These are phyloP conservation scores for Solanum neorickii DNA, from an alignment of 257 asterid species.

Conservation along the genomic window DNA sequence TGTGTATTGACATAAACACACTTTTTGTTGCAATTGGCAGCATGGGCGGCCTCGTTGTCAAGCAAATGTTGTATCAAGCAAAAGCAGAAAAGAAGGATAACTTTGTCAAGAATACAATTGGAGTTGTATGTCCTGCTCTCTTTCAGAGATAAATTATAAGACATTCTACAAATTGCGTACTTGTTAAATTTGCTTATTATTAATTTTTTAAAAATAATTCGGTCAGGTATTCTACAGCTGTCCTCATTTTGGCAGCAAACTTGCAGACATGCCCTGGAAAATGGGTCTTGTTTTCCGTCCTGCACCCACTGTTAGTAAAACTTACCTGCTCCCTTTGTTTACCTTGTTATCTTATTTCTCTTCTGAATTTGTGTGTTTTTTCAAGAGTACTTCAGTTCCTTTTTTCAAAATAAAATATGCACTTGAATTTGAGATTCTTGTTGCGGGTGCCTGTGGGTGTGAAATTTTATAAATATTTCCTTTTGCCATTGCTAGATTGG, in stretches of 20 bases:
- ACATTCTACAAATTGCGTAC: background rate
- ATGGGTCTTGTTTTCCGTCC: slow-evolving; percentile 99
- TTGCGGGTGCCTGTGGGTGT: background rate
- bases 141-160: background rate
- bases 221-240: slow-evolving; percentile 93
- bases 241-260: slow-evolving; percentile 99
- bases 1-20: background rate
- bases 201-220: background rate
- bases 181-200: background rate
- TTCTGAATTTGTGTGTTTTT: background rate
- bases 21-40: slow-evolving; percentile 27
- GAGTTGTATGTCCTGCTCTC: slow-evolving; percentile 51
- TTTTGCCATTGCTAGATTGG: slow-evolving; percentile 58
- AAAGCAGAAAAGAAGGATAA: slow-evolving; percentile 62
- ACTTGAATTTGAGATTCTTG: background rate
- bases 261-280: slow-evolving; percentile 98
- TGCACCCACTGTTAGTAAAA: slow-evolving; percentile 80
- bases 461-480: background rate
- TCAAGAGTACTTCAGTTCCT: background rate
- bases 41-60: slow-evolving; percentile 98
- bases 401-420: background rate
- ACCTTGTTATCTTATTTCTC: background rate
- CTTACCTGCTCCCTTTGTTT: background rate
- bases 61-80: slow-evolving; percentile 92
- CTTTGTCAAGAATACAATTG: slow-evolving; percentile 75